Base-by-base conservation (phyloP, 306 rosid genomes). In the Cucurbita maxima region DNA sequence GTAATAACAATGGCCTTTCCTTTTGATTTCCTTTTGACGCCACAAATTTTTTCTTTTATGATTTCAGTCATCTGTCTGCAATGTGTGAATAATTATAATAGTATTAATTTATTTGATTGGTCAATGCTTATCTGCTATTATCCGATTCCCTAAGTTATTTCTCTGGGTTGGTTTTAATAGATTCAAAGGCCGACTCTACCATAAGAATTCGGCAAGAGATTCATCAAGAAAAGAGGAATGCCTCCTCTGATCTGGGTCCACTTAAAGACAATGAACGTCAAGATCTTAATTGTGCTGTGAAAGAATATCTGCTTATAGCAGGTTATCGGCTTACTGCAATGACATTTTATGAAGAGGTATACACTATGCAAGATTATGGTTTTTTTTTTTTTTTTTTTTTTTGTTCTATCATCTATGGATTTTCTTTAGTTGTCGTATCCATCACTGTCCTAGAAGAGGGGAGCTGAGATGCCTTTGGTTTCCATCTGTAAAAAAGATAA, bases 281-380 rank as follows among this genome's bases (percentile, higher is more conserved):
- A 71, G 96, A 94, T 88, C 95, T 94, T 69, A 91, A 94, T 76
- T 89, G 96, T 79, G 99, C 97, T 18, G 88, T 94, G 68, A 94
- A 94, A 84, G 96, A 94, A 84, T 94, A 94, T 80, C 86, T 94
- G 84, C 96, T 94, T 58, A 41, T 86, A 52, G 99, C 99, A 11
- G 99, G 99, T 20, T 94, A 94, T 78, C 92, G 96, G 78, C 92
- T 94, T 52, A 91, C 99, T 67, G 99, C 96, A 76, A 89, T 94
- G 99, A 94, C 99, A 38, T 91, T 94, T 86, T 94, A 88, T 78
- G 99, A 94, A 81, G 99, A 94, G 95, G 99, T 86, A 83, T 80
- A 43, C 69, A 61, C 69, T 22, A 61, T 37, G 86, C 58, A 56
- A 73, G 64, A 61, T 47, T 44, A 37, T 30, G 20, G 10, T 22